Conservation (phyloP, 2,329 filamentous ascomycete genomes). For the Zymoseptoria tritici region DNA sequence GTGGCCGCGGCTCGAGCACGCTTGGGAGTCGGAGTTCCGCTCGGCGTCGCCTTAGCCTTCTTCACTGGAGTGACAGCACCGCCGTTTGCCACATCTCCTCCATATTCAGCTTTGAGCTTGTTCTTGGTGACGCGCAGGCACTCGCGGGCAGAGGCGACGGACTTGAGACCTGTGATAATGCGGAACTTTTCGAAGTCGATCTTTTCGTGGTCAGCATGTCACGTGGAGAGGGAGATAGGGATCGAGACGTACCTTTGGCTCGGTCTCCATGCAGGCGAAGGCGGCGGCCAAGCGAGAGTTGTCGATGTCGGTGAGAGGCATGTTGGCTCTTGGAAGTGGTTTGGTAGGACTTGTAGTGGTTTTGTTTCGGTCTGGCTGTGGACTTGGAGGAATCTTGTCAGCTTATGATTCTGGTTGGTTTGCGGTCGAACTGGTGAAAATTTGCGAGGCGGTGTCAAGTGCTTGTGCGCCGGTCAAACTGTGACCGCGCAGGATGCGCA, state of each 20-base stretch:
- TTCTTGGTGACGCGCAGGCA: conserved; percentile 30
- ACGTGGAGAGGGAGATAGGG: neutral
- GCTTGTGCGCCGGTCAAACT: neutral
- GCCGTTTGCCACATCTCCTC: neutral
- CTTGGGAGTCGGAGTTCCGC: neutral
- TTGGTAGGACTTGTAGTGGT: neutral
- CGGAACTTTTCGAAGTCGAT: conserved; percentile 30
- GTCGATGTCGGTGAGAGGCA: conserved; percentile 24
- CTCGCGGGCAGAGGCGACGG: conserved; percentile 24
- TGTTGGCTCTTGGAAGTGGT: conserved; percentile 1
- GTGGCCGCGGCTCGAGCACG: neutral
- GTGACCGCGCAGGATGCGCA: neutral
- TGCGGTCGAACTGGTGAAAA: neutral
- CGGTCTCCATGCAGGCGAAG: conserved; percentile 28
- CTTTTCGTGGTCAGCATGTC: conserved; percentile 10
- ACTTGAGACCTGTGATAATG: conserved; percentile 22
- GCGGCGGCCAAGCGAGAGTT: conserved; percentile 25
- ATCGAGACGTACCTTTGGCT: conserved; percentile 21
- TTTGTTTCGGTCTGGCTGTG: neutral
- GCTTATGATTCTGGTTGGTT: neutral
- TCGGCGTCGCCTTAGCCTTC: neutral
- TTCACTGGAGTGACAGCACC: neutral
- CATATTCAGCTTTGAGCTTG: conserved; percentile 26
- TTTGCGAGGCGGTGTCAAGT: neutral
- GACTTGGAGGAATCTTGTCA: neutral